Conservation (phyloP, 1,139 yeast genomes). For the Suhomyces taliae region DNA sequence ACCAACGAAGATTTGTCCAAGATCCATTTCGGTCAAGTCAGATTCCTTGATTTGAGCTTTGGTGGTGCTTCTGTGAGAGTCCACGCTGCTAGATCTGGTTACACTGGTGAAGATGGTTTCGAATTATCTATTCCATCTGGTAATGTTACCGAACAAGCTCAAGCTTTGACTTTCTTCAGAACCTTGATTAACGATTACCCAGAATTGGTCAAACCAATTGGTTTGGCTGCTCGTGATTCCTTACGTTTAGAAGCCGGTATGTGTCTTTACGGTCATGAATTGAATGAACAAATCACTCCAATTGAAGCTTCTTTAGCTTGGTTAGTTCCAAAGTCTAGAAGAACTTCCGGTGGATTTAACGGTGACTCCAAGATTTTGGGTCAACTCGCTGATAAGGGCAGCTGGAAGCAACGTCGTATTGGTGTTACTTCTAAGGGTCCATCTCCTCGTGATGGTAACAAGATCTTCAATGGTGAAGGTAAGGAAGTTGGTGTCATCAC, state of each 20-base stretch:
- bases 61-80: conserved; percentile 26
- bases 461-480: conserved; percentile 51
- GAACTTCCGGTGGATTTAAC: conserved; percentile 64
- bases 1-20: conserved; percentile 57
- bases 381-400: conserved; percentile 66
- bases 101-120: conserved; percentile 98
- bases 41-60: conserved; percentile 47
- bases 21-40: conserved; percentile 75
- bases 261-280: conserved; percentile 95
- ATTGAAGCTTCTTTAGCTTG: conserved; percentile 86
- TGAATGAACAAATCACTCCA: conserved; percentile 79
- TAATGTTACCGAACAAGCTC: conserved; percentile 40
- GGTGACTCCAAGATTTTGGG: conserved; percentile 70
- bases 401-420: conserved; percentile 64
- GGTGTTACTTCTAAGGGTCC: conserved; percentile 80
- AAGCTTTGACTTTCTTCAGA: conserved; percentile 62
- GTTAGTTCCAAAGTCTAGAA: conserved; percentile 82
- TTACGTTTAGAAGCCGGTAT: conserved; percentile 95
- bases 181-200: conserved; percentile 57
- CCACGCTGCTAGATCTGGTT: conserved; percentile 91
- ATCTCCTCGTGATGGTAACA: conserved; percentile 86
- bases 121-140: conserved; percentile 76
- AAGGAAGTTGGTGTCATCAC: conserved; percentile 72
- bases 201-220: conserved; percentile 75
- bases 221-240: conserved; percentile 96